phyloP scores from a whole-genome alignment of 1,284 basidiomycete species.

The Sanghuangporus baumii region DNA sequence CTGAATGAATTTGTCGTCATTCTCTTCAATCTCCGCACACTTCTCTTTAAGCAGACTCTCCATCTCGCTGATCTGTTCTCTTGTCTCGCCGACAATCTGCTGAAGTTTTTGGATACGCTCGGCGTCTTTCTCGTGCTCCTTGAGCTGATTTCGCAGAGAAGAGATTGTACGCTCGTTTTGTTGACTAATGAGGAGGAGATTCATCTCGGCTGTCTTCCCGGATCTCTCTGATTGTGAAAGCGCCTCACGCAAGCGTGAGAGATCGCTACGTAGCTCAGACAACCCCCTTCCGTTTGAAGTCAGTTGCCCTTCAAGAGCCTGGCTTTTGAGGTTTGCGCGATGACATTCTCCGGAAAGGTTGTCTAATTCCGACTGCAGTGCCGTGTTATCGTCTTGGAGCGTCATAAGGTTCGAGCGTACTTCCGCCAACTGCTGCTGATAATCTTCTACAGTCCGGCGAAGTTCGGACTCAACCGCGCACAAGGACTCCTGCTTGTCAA shows the following conservation, averaged over 20 bases:
- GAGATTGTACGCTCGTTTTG: constrained; percentile 60
- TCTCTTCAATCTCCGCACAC: constrained; percentile 74
- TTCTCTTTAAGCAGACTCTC: constrained; percentile 62
- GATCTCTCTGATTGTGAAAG: constrained; percentile 50
- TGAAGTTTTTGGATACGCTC: constrained; percentile 49
- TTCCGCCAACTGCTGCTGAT: constrained; percentile 26
- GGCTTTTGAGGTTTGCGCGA: constrained; percentile 48
- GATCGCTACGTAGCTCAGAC: constrained; percentile 37
- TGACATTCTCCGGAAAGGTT: constrained; percentile 59
- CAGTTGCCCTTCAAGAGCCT: constrained; percentile 53
- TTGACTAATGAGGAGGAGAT: constrained; percentile 52
- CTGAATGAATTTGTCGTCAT: constrained; percentile 75
- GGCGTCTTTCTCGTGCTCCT: constrained; percentile 42
- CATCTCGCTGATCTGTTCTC: constrained; percentile 64
- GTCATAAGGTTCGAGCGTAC: constrained; percentile 26
- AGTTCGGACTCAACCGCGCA: constrained; percentile 17
- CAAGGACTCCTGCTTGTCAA: constrained; percentile 15
- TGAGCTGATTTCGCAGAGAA: constrained; percentile 51
- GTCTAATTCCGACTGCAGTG: constrained; percentile 50
- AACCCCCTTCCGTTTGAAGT: constrained; percentile 33
- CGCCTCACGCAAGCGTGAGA: constrained; percentile 40
- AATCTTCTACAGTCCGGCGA: constrained; percentile 23
- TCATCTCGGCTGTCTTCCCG: constrained; percentile 55
- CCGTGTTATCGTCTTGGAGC: constrained; percentile 43
- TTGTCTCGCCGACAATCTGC: constrained; percentile 49